These are phyloP conservation scores for Haematococcus sp. DNA, from an alignment of 139 green algal genomes.

Conservation along the genomic window DNA sequence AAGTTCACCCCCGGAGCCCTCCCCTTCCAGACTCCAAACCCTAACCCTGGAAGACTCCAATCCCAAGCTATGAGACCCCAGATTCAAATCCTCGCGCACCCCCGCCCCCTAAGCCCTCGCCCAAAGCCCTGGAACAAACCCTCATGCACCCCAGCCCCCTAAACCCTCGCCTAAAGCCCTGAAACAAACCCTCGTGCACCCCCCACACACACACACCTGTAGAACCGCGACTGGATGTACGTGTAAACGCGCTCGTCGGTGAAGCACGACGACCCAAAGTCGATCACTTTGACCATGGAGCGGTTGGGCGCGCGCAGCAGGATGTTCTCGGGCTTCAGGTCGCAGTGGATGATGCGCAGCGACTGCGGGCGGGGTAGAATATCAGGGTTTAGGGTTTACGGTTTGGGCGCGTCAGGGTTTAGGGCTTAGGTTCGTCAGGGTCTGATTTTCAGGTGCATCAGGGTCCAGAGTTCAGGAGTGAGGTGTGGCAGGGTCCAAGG, in stretches of 20 bases:
- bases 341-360: slow-evolving; percentile 75
- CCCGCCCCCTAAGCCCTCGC: no score
- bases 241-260: slow-evolving; percentile 71
- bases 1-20: no score
- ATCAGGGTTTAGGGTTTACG: not conserved
- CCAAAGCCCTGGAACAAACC: no score
- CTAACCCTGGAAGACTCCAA: no score
- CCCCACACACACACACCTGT: slow-evolving; percentile 10
- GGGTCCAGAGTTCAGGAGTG: not conserved
- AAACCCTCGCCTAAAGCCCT: no score
- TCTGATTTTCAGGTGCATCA: no score
- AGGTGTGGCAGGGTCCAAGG: no score
- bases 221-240: slow-evolving; percentile 77
- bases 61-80: no score
- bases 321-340: slow-evolving; percentile 89
- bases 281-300: slow-evolving; percentile 80
- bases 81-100: no score
- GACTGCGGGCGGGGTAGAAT: slow-evolving; percentile 8
- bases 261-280: slow-evolving; percentile 85
- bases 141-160: no score
- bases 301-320: slow-evolving; percentile 63
- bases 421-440: not conserved
- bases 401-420: not conserved
- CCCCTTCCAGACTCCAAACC: no score
- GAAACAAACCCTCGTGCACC: not conserved